These are phyloP conservation scores for Brassica rapa DNA, from an alignment of 345 rosid species.

Conservation along the genomic window DNA sequence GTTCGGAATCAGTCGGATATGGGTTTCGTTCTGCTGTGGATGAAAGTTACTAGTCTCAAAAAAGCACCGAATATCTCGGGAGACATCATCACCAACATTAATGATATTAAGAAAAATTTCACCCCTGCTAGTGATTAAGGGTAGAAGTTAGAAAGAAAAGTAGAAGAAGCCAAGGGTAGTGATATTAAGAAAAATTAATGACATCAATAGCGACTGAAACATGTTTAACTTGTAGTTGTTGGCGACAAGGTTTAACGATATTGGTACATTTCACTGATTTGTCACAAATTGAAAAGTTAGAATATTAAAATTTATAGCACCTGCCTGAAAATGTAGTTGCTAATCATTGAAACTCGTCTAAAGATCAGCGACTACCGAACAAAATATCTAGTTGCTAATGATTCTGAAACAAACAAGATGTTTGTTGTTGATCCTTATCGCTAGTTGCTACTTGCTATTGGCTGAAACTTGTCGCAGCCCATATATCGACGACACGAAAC, in stretches of 20 bases:
- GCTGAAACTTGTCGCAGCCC: neutral
- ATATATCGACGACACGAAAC: neutral
- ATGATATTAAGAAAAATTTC: too few species aligned
- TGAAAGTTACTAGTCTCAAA: too few species aligned
- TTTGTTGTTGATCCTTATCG: neutral
- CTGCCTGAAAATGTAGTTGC: neutral
- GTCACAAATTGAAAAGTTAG: neutral
- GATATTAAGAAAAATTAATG: neutral
- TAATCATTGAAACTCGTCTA: neutral
- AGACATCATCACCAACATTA: too few species aligned
- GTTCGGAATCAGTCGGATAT: too few species aligned
- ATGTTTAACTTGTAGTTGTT: neutral
- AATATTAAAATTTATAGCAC: neutral
- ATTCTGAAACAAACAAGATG: neutral
- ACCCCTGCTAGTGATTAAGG: neutral
- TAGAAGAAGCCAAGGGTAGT: neutral
- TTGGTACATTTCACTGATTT: neutral
- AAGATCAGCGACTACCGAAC: neutral
- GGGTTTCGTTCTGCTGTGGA: too few species aligned
- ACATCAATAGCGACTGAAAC: neutral
- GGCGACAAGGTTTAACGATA: neutral
- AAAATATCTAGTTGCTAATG: neutral
- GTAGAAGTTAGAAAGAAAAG: neutral
- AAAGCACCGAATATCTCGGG: too few species aligned
- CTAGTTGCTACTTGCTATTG: neutral